Evolutionary conservation across 345 rosid genomes (phyloP).

Genomic region (Lenwebbia sp.): DNA sequence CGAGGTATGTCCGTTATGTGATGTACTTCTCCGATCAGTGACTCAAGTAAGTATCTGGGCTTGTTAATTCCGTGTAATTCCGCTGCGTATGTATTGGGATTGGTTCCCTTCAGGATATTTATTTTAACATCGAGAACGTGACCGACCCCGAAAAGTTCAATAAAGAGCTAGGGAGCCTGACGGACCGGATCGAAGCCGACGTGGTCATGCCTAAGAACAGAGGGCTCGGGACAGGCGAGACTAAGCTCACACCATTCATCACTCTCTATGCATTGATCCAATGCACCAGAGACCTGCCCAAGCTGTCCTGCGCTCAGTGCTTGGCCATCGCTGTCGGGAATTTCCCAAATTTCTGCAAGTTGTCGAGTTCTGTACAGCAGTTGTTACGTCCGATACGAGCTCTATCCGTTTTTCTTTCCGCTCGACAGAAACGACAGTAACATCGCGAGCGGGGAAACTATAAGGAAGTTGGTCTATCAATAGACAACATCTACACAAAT

Average conservation of each 20-base stretch:
- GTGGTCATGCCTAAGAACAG: slow-evolving; percentile 31
- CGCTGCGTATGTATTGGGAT: too few species aligned
- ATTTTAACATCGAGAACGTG: slow-evolving; percentile 40
- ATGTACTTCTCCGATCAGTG: too few species aligned
- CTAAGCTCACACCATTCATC: slow-evolving; percentile 30
- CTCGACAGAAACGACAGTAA: slow-evolving; percentile 19
- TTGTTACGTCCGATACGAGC: slow-evolving; percentile 65
- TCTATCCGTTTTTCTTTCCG: slow-evolving; percentile 77
- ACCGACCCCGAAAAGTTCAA: slow-evolving; percentile 41
- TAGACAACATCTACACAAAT: neutral
- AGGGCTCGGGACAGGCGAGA: slow-evolving; percentile 61
- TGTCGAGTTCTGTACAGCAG: slow-evolving; percentile 62
- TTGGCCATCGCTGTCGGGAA: slow-evolving; percentile 47
- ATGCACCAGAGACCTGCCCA: slow-evolving; percentile 56
- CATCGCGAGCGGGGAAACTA: neutral
- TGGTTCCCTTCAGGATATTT: too few species aligned
- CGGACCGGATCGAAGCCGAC: slow-evolving; percentile 32
- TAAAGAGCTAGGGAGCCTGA: slow-evolving; percentile 34
- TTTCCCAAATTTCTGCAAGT: slow-evolving; percentile 40
- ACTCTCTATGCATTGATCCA: slow-evolving; percentile 62
- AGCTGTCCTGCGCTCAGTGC: slow-evolving; percentile 60
- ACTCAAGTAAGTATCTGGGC: too few species aligned
- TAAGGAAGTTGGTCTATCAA: slow-evolving; percentile 19
- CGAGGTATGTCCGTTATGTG: too few species aligned
- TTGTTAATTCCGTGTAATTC: too few species aligned